Base-by-base conservation (phyloP, 257 asterid genomes). In the Dorcoceras hygrometricum region DNA sequence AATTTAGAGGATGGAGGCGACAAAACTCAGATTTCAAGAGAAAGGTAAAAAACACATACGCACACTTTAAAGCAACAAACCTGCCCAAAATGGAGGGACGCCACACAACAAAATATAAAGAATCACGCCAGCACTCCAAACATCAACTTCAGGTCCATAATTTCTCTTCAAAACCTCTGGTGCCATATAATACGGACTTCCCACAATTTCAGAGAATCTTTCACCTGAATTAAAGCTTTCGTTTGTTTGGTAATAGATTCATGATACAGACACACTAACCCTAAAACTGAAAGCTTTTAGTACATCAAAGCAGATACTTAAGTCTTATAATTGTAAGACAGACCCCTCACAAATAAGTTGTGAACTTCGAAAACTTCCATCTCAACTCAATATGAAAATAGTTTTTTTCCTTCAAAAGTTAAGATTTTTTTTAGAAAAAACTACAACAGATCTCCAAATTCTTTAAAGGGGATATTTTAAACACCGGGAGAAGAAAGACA, bases 1-100 rank as follows among this genome's bases (percentile, higher is more conserved):
- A 14, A 43, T 43, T 14, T 43, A 14, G 51, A 9, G 48, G 6
- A 36, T 36, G 48, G 18, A 36, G 4, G 18, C 18, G 18, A 36
- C 6, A 6, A 23, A 43, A 62, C 43, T 71, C 59, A 75, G 6
- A 55, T 36, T 53, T 28, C 59, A 27, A 28, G 53, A 22, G 24
- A 31, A 58, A 26, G 24, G 20, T 55, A 63, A 26, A 62, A 55
- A 31, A 64, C 32, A 24, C 27, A 34, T n/a, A n/a, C n/a, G n/a
- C n/a, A n/a, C 16, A 36, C 36, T 19, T 57, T 31, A 69, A 46
- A 7, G 65, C 25, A 29, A 31, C 51, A 43, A 43, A 90, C 97
- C 97, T 63, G 97, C 97, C 97, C 97, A 90, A 76, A 90, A 90
- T 27, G 97, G 97, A 79, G 97, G 97, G 77, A 90, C 97, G 16